phyloP scores from a whole-genome alignment of 2,329 filamentous ascomycete species.

The Berkeleyomyces rouxiae region DNA sequence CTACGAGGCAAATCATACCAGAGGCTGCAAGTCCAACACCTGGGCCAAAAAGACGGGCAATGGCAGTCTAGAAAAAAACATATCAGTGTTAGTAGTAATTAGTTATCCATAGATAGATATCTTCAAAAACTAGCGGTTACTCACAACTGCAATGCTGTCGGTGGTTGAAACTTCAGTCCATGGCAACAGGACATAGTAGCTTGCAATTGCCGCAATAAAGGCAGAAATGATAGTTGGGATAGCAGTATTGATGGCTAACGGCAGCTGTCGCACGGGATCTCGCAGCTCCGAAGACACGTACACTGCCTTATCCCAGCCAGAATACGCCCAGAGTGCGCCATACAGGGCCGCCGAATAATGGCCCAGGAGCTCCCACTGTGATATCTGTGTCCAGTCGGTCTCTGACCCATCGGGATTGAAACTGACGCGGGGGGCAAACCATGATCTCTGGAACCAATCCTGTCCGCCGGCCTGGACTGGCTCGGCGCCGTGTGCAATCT shows the following conservation, averaged over 20 bases:
- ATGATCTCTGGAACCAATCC: constrained; percentile 36
- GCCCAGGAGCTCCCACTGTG: constrained; percentile 41
- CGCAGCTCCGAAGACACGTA: constrained; percentile 39
- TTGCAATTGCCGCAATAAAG: constrained; percentile 42
- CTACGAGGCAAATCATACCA: constrained; percentile 40
- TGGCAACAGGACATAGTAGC: constrained; percentile 46
- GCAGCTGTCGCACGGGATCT: constrained; percentile 35
- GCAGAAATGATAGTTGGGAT: constrained; percentile 42
- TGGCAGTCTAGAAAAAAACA: constrained; percentile 31
- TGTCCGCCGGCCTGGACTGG: constrained; percentile 26
- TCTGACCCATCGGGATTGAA: constrained; percentile 31
- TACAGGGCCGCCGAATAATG: constrained; percentile 45
- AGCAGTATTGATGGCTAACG: constrained; percentile 43
- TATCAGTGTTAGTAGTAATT: neutral
- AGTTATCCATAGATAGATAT: neutral
- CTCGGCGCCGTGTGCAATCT: constrained; percentile 21
- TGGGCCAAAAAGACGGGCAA: constrained; percentile 36
- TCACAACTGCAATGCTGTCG: constrained; percentile 45
- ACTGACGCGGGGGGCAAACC: constrained; percentile 37
- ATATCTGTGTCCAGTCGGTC: constrained; percentile 32
- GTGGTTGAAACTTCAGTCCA: constrained; percentile 41
- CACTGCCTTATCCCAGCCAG: constrained; percentile 48
- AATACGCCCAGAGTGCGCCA: constrained; percentile 47
- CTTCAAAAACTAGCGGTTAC: constrained; percentile 16
- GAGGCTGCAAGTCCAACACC: constrained; percentile 37